Conservation (phyloP, 495 filamentous ascomycete genomes). For the Penicillium manginii region DNA sequence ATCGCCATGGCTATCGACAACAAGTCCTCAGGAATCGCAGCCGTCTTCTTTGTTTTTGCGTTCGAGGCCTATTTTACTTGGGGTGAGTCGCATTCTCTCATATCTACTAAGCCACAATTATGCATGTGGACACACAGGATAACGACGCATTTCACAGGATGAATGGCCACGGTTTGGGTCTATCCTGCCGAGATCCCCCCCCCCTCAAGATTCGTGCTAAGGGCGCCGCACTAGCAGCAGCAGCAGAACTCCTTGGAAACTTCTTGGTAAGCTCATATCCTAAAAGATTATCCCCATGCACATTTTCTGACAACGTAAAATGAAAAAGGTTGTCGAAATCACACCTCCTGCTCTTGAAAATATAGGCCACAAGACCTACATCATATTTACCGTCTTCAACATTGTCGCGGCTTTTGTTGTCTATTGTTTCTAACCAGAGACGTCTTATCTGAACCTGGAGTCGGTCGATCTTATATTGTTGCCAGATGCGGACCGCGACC, state of each 20-base stretch:
- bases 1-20: conserved; percentile 28
- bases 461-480: conserved; percentile 23
- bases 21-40: conserved; percentile 21
- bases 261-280: conserved; percentile 18
- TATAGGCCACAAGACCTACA: conserved; percentile 29
- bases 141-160: conserved; percentile 14
- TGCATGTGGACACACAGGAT: conserved; percentile 4
- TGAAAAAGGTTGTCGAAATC: conserved; percentile 20
- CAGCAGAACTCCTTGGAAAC: conserved; percentile 24
- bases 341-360: conserved; percentile 31
- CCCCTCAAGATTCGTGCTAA: conserved; percentile 31
- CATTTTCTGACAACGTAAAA: neutral
- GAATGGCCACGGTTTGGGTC: conserved; percentile 37
- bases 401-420: conserved; percentile 38
- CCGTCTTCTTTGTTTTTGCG: conserved; percentile 36
- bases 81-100: conserved; percentile 19
- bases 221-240: conserved; percentile 38
- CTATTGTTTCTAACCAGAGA: conserved; percentile 47
- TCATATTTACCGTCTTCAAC: conserved; percentile 46
- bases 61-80: conserved; percentile 43
- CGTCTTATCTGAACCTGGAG: conserved; percentile 23
- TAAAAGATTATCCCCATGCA: neutral
- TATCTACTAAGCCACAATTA: neutral
- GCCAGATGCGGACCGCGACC: conserved; percentile 10
- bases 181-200: conserved; percentile 38